Evolutionary conservation across 352 stramenopile genomes (phyloP).

Genomic region (Pythium aquatile): DNA sequence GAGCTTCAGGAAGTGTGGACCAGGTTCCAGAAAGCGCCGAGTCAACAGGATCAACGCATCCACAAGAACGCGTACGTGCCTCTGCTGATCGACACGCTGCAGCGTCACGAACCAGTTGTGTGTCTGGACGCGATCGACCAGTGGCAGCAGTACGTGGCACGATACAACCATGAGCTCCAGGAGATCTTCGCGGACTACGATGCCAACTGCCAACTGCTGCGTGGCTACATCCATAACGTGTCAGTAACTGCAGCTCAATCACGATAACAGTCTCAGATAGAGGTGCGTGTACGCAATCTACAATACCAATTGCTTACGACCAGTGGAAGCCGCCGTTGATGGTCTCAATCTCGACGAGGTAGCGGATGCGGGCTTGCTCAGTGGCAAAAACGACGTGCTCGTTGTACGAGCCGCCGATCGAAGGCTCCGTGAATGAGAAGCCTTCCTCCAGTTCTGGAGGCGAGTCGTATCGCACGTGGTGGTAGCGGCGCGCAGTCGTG

Average conservation of each 20-base stretch:
- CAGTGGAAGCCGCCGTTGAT: background rate
- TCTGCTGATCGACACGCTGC: slow-evolving; percentile 25
- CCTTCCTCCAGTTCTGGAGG: slow-evolving; percentile 10
- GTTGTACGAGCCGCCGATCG: slow-evolving; percentile 13
- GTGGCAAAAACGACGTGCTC: slow-evolving; percentile 21
- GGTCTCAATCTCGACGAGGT: slow-evolving; percentile 23
- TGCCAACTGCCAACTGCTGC: slow-evolving; percentile 23
- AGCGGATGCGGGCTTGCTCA: slow-evolving; percentile 19
- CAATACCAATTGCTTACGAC: background rate
- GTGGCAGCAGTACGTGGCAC: slow-evolving; percentile 19
- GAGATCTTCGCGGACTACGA: slow-evolving; percentile 21
- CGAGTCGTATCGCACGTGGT: slow-evolving; percentile 13
- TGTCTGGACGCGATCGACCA: slow-evolving; percentile 25
- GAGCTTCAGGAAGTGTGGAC: slow-evolving; percentile 26
- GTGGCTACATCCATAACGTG: slow-evolving; percentile 7
- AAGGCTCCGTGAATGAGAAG: slow-evolving; percentile 9
- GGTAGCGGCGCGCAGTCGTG: slow-evolving; percentile 14
- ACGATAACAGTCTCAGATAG: background rate
- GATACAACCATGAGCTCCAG: slow-evolving; percentile 18
- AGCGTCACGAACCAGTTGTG: slow-evolving; percentile 15
- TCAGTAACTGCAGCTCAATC: too few species aligned
- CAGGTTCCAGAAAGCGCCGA: slow-evolving; percentile 18
- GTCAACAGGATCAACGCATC: slow-evolving; percentile 20
- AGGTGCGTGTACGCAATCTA: background rate
- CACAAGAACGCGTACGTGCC: slow-evolving; percentile 31